phyloP scores from a whole-genome alignment of 2,329 filamentous ascomycete genomes.

The Diaporthe ampelina region DNA sequence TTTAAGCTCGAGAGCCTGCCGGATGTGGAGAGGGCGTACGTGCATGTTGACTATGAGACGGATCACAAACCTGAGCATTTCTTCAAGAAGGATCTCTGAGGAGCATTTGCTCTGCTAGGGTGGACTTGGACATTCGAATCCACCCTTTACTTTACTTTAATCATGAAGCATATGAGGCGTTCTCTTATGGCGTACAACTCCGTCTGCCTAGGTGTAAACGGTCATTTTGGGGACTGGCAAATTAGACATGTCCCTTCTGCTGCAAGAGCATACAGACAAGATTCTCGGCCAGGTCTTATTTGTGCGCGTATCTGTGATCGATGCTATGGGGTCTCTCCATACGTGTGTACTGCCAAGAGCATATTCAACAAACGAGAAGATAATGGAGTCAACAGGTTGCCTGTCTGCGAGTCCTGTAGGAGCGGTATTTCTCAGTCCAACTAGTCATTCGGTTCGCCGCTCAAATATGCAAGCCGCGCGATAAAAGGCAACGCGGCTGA shows the following conservation, averaged over 20 bases:
- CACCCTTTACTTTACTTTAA: background rate
- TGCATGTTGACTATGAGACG: conserved; percentile 98
- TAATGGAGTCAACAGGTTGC: no score
- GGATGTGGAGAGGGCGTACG: conserved; percentile 92
- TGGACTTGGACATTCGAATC: background rate
- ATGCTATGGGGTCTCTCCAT: no score
- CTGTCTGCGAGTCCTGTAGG: no score
- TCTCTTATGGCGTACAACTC: background rate
- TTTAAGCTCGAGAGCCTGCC: conserved; percentile 93
- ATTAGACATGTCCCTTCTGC: conserved; percentile 6
- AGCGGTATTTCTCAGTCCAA: no score
- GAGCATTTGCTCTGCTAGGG: background rate
- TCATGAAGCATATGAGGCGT: background rate
- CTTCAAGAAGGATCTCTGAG: conserved; percentile 69
- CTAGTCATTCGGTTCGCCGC: no score
- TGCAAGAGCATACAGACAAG: background rate
- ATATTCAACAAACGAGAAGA: no score
- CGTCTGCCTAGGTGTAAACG: background rate
- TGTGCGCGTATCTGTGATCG: background rate
- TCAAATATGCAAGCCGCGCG: no score
- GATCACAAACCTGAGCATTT: conserved; percentile 91
- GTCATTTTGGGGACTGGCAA: background rate
- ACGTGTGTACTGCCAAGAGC: background rate
- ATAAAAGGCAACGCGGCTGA: background rate
- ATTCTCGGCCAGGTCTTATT: background rate